Percentiles rank a stretch among this genome's conserved stretches.
phyloP scores from a whole-genome alignment of 495 filamentous ascomycete species.

The Pyronema domesticum region DNA sequence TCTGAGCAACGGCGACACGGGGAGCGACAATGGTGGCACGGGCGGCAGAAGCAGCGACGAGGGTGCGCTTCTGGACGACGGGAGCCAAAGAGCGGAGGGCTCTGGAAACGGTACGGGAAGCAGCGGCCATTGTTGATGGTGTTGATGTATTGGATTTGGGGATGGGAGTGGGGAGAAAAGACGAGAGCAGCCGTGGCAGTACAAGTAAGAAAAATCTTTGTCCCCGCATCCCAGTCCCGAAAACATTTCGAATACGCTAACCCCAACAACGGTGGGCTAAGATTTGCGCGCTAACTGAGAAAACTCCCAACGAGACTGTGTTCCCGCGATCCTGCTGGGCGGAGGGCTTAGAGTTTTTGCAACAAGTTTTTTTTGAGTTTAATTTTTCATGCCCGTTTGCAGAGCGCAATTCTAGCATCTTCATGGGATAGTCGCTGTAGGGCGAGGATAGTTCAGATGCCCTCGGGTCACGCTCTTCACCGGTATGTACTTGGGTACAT shows the following conservation, averaged over 20 bases:
- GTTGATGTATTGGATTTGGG: slow-evolving; percentile 6
- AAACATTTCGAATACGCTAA: background rate
- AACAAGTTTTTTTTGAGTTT: no score
- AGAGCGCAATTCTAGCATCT: no score
- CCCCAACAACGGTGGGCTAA: background rate
- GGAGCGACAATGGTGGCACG: slow-evolving; percentile 36
- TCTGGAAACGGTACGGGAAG: slow-evolving; percentile 59
- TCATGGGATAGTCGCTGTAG: background rate
- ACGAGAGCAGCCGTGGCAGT: slow-evolving; percentile 11
- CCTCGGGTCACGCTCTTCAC: background rate
- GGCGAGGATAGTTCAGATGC: background rate
- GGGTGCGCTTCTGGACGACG: slow-evolving; percentile 48
- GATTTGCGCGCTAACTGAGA: no score
- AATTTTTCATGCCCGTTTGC: no score
- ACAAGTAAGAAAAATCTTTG: slow-evolving; percentile 15
- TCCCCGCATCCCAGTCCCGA: background rate
- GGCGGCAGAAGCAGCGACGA: slow-evolving; percentile 47
- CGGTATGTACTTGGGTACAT: no score
- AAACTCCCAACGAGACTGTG: no score
- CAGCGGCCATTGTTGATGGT: slow-evolving; percentile 52
- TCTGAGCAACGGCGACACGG: slow-evolving; percentile 29
- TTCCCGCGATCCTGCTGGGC: no score
- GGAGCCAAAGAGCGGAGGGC: slow-evolving; percentile 54
- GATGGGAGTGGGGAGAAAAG: slow-evolving; percentile 13
- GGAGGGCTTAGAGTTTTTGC: no score